Evolutionary conservation across 2,329 filamentous ascomycete species (phyloP), one percentile per base, ranked within the genome.

Genomic region (Didymosphaeria variabile): DNA sequence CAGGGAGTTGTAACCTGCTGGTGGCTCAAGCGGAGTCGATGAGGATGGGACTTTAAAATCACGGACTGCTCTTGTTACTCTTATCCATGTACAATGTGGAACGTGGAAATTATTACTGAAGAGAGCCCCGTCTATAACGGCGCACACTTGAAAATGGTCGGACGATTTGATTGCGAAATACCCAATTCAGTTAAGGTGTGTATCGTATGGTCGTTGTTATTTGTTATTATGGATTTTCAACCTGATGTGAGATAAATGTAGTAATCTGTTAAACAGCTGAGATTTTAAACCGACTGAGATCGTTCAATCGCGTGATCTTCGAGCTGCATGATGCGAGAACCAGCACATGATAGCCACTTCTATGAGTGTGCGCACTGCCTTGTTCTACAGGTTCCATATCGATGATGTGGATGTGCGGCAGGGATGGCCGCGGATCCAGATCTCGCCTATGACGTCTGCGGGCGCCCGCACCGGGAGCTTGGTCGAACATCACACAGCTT

Each of bases 381-480:
- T 55, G 52, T 55, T 55, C 38, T 44, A 34, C 26, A 23, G 36
- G 29, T 1, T 29, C 26, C 26, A 44, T n/a, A 32, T 55, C 23
- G 23, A 45, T 32, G 52, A 45, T 45, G 52, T 45, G 31, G 70
- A 71, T 71, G 67, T 58, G 69, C 50, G 57, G 60, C 70, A 68
- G 59, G 68, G 64, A 67, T 70, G 46, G 50, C 53, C 49, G 60
- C 51, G 63, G 38, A 58, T 65, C 63, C 46, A 34, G 50, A 52
- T 50, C 42, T 65, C 68, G 63, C 64, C 59, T 34, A 74, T 75
- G 72, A 74, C 73, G 73, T 75, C 66, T 50, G 32, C 38, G 23
- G 32, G 50, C 17, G 38, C 50, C 58, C 62, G 62, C 55, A 53
- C 60, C 59, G 47, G 58, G 61, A 69, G 67, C 64, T 70, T 71